Evolutionary conservation across 768 basidiomycete genomes (phyloP).

Genomic region (Phylloporus sp.): DNA sequence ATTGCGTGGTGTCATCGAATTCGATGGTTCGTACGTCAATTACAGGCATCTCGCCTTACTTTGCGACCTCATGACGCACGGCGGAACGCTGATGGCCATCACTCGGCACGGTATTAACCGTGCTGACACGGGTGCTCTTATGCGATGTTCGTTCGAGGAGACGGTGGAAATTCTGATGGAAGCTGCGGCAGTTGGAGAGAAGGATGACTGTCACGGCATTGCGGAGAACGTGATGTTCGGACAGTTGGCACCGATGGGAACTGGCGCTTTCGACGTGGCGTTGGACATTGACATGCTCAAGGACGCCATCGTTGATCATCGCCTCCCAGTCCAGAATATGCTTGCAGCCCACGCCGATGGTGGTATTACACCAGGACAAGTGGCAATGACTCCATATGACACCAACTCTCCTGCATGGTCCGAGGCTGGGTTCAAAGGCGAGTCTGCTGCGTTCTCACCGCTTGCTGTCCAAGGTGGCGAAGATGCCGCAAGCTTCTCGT

Average conservation of each 20-base stretch:
- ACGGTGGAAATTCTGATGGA: slow-evolving; percentile 99
- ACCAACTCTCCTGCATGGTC: slow-evolving; percentile 84
- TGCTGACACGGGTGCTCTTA: slow-evolving; percentile 96
- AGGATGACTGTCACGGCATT: slow-evolving; percentile 96
- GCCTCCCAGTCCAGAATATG: slow-evolving; percentile 80
- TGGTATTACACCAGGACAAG: slow-evolving; percentile 87
- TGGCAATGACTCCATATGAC: slow-evolving; percentile 96
- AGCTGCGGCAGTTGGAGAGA: slow-evolving; percentile 95
- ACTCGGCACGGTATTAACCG: slow-evolving; percentile 99
- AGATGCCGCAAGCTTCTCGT: slow-evolving; percentile 69
- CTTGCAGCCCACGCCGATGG: slow-evolving; percentile 75
- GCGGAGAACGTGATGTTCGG: slow-evolving; percentile 99
- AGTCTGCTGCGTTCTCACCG: slow-evolving; percentile 91
- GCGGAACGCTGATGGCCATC: slow-evolving; percentile 93
- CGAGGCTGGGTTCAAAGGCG: slow-evolving; percentile 72
- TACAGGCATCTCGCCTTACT: slow-evolving; percentile 95
- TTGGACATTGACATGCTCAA: slow-evolving; percentile 98
- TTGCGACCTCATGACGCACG: slow-evolving; percentile 97
- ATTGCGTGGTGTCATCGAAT: slow-evolving; percentile 92
- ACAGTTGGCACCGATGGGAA: slow-evolving; percentile 99
- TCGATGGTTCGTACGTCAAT: slow-evolving; percentile 99
- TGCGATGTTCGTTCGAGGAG: slow-evolving; percentile 99
- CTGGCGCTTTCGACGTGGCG: slow-evolving; percentile 92
- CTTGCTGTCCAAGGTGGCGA: slow-evolving; percentile 84
- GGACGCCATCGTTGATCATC: slow-evolving; percentile 96